These are phyloP conservation scores for Phytophthora foliorum DNA, from an alignment of 352 stramenopile genomes.

Conservation along the genomic window DNA sequence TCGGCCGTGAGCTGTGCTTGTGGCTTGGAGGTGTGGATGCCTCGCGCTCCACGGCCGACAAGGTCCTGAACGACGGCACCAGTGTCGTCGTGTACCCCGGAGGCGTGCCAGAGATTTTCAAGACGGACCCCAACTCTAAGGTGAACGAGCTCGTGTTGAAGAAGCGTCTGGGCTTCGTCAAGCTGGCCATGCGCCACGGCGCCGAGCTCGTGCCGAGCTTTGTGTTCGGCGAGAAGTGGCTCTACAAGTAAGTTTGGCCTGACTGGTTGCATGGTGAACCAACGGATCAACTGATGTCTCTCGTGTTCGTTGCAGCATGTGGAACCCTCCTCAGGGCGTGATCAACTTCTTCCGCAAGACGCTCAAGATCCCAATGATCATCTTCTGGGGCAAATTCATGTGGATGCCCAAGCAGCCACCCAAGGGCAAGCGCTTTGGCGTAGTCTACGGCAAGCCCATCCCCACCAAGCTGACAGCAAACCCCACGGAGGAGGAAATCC, in stretches of 20 bases:
- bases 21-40: conserved; percentile 84
- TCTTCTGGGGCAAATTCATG: conserved; percentile 86
- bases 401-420: conserved; percentile 77
- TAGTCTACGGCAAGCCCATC: conserved; percentile 84
- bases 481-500: conserved; percentile 72
- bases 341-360: conserved; percentile 74
- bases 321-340: conserved; percentile 69
- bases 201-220: conserved; percentile 82
- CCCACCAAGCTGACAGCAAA: conserved; percentile 55
- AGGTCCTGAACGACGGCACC: conserved; percentile 72
- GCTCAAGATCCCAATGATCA: conserved; percentile 79
- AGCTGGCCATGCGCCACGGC: conserved; percentile 80
- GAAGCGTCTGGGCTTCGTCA: conserved; percentile 86
- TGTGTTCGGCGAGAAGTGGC: conserved; percentile 85
- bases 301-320: conserved; percentile 50
- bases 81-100: conserved; percentile 83
- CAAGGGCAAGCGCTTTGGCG: conserved; percentile 71
- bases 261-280: background rate
- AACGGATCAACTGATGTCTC: conserved; percentile 9
- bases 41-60: conserved; percentile 75
- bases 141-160: conserved; percentile 80
- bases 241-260: conserved; percentile 66
- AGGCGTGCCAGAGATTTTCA: conserved; percentile 83
- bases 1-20: conserved; percentile 72
- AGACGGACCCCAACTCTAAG: conserved; percentile 77